Conservation (phyloP, 2,329 filamentous ascomycete species). For the Aspergillus caelatus region DNA sequence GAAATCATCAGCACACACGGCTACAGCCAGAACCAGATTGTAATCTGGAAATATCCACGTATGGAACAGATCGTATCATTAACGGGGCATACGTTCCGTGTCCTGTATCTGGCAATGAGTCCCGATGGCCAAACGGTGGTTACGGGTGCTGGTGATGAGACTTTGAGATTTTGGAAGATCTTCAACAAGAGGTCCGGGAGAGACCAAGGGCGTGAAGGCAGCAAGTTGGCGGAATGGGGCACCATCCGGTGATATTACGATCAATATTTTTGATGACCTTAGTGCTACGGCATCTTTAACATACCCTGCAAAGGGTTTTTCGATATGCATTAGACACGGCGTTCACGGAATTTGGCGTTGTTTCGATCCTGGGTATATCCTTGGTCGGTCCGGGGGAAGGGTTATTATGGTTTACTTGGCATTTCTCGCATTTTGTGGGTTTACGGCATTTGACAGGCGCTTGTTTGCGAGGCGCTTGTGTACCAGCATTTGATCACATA, state of each 20-base stretch:
- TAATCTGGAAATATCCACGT: conserved; percentile 98
- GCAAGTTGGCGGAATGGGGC: conserved; percentile 75
- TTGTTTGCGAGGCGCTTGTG: conserved; percentile 18
- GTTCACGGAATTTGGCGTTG: conserved; percentile 34
- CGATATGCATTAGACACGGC: conserved; percentile 39
- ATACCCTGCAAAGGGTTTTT: conserved; percentile 19
- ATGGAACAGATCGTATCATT: conserved; percentile 97
- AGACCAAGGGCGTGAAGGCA: conserved; percentile 66
- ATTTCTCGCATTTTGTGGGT: conserved; percentile 34
- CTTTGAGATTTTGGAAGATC: conserved; percentile 92
- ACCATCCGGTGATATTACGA: conserved; percentile 66
- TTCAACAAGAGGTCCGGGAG: conserved; percentile 81
- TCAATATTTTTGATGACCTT: conserved; percentile 15
- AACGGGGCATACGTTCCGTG: conserved; percentile 94
- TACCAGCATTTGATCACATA: conserved; percentile 21
- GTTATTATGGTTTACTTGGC: conserved; percentile 27
- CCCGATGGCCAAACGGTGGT: conserved; percentile 92
- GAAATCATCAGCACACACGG: conserved; percentile 97
- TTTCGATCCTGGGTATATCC: conserved; percentile 24
- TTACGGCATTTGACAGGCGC: conserved; percentile 28
- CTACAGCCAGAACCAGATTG: conserved; percentile 97
- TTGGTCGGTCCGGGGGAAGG: conserved; percentile 29
- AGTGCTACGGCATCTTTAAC: conserved; percentile 15
- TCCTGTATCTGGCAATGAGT: conserved; percentile 95
- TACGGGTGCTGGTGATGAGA: conserved; percentile 95